Conservation (phyloP, 129 eudicot genomes). For the Dittrichia graveolens region DNA sequence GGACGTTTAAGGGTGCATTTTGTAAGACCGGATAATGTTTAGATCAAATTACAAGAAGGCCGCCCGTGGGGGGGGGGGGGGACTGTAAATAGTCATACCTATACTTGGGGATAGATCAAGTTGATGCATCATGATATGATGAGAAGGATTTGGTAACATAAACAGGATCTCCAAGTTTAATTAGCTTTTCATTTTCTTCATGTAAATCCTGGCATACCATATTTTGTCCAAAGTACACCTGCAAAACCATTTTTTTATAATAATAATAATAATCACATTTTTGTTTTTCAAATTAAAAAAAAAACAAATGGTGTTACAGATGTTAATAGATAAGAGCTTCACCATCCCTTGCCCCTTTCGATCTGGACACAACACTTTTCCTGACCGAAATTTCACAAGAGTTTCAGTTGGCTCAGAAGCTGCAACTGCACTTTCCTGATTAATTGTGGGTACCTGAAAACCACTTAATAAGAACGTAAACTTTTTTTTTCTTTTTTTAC, state of each 20-base stretch:
- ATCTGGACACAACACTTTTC: conserved; percentile 50
- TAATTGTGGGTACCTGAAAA: conserved; percentile 70
- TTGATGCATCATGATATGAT: conserved; percentile 45
- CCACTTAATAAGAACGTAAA: not conserved
- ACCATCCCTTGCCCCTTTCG: conserved; percentile 69
- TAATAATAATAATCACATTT: not conserved
- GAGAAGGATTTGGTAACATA: conserved; percentile 38
- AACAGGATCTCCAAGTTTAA: conserved; percentile 59
- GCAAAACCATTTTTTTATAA: conserved; percentile 18
- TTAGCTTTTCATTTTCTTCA: conserved; percentile 40
- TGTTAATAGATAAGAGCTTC: conserved; percentile 1
- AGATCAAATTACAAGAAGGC: too few species aligned
- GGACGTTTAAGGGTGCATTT: too few species aligned
- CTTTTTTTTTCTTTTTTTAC: not conserved
- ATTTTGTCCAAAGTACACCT: conserved; percentile 92
- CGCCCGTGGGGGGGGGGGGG: too few species aligned
- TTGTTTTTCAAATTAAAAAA: not conserved
- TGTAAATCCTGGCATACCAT: conserved; percentile 59
- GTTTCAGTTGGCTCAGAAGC: conserved; percentile 73
- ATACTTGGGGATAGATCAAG: not conserved
- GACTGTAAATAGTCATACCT: not conserved
- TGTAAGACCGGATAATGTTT: too few species aligned
- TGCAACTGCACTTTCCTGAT: conserved; percentile 61
- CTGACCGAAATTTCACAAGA: conserved; percentile 66
- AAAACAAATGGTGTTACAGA: not conserved